A percentile compares a stretch with the other conserved stretches of the same genome.
phyloP scores from a whole-genome alignment of 495 filamentous ascomycete species.

The Penicillium diatomitis region DNA sequence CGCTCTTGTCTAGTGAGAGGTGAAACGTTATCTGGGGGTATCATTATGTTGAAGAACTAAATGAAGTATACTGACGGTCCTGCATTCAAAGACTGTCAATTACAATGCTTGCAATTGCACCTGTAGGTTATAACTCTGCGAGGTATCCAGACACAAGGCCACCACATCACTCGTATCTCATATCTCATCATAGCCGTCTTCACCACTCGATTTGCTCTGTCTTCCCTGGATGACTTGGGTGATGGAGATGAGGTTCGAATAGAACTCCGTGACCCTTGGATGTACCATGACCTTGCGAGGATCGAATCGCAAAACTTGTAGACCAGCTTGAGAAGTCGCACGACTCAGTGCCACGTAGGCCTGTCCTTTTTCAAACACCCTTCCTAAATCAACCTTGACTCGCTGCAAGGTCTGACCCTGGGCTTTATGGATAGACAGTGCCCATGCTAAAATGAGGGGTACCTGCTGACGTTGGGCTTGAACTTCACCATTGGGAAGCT shows the following conservation, averaged over 20 bases:
- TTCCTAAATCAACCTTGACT: slow-evolving; percentile 88
- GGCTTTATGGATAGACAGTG: slow-evolving; percentile 94
- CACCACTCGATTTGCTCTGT: background rate
- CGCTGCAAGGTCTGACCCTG: slow-evolving; percentile 93
- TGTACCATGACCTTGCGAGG: slow-evolving; percentile 92
- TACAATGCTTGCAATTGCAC: too few species aligned
- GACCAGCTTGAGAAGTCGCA: slow-evolving; percentile 75
- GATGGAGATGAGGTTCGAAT: slow-evolving; percentile 60
- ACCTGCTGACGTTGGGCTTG: slow-evolving; percentile 64
- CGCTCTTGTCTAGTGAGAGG: background rate
- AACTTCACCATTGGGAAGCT: slow-evolving; percentile 88
- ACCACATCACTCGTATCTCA: background rate
- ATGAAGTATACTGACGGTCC: background rate
- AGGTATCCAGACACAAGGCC: too few species aligned
- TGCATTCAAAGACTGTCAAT: too few species aligned
- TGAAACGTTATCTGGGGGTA: background rate
- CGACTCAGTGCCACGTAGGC: slow-evolving; percentile 54
- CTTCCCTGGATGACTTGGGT: slow-evolving; percentile 27
- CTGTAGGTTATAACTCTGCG: too few species aligned
- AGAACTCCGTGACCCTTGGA: slow-evolving; percentile 75
- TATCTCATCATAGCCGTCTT: slow-evolving; percentile 18
- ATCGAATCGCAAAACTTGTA: slow-evolving; percentile 86
- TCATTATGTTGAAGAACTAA: slow-evolving; percentile 2
- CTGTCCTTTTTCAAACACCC: slow-evolving; percentile 89
- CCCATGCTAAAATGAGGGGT: slow-evolving; percentile 88